A percentile compares a stretch with the other conserved stretches of the same genome.
phyloP scores from a whole-genome alignment of 805 yeast species.

The Yarrowia sp. region DNA sequence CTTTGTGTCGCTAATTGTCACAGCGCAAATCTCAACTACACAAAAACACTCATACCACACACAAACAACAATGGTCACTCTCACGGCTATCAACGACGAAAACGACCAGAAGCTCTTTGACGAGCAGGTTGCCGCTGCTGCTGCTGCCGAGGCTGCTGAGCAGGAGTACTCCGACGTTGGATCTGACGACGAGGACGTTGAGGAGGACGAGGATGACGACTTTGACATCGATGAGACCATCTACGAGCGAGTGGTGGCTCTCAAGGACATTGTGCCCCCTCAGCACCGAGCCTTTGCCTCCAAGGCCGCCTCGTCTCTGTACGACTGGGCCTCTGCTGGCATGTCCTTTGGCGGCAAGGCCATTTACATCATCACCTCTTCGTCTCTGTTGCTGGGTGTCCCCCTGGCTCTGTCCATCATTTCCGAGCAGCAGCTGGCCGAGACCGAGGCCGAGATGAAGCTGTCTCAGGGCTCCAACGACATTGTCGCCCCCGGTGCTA shows the following conservation, averaged over 20 bases:
- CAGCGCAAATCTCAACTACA: conserved; percentile 14
- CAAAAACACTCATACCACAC: conserved; percentile 13
- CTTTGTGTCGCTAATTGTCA: conserved; percentile 10
- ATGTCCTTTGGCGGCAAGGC: conserved; percentile 72
- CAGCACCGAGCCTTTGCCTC: conserved; percentile 67
- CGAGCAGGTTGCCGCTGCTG: conserved; percentile 49
- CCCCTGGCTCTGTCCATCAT: conserved; percentile 90
- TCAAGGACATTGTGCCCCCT: conserved; percentile 91
- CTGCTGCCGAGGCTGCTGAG: conserved; percentile 51
- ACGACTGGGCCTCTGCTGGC: conserved; percentile 55
- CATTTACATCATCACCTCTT: conserved; percentile 85
- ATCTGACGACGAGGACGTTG: conserved; percentile 59
- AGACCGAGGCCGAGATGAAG: conserved; percentile 91
- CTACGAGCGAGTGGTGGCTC: conserved; percentile 85
- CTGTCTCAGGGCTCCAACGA: conserved; percentile 48
- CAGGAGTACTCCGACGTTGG: conserved; percentile 63
- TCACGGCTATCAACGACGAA: conserved; percentile 65
- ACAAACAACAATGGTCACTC: conserved; percentile 65
- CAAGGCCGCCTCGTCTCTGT: conserved; percentile 48
- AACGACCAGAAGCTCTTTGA: conserved; percentile 52
- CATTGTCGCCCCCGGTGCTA: conserved; percentile 51
- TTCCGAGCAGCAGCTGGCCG: conserved; percentile 91
- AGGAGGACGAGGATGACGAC: conserved; percentile 69
- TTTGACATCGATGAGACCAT: conserved; percentile 82
- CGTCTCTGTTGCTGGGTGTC: conserved; percentile 85